phyloP scores from a whole-genome alignment of 306 rosid genomes.

The Cicer yamashitae region DNA sequence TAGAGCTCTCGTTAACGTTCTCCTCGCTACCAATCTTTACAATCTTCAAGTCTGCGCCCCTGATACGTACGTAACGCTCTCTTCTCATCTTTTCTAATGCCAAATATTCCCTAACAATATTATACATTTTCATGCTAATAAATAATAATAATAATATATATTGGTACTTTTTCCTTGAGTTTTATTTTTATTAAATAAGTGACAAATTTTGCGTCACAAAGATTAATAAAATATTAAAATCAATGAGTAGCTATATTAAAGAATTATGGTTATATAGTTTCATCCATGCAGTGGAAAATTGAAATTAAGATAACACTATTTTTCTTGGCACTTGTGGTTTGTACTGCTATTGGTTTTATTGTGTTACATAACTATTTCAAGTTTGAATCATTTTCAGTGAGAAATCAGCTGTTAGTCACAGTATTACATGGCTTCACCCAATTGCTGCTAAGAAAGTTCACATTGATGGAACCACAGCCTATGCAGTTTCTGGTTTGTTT shows the following conservation, averaged over 20 bases:
- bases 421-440: slow-evolving; percentile 82
- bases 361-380: slow-evolving; percentile 8
- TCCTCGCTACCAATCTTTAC: slow-evolving; percentile 65
- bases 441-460: slow-evolving; percentile 66
- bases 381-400: slow-evolving; percentile 58
- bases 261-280: no score
- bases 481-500: slow-evolving; percentile 71
- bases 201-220: no score
- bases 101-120: background rate
- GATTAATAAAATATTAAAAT: no score
- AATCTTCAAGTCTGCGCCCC: slow-evolving; percentile 84
- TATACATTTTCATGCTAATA: background rate
- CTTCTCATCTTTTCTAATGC: background rate
- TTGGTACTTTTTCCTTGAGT: no score
- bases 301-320: no score
- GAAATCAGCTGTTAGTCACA: slow-evolving; percentile 83
- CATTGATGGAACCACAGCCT: slow-evolving; percentile 75
- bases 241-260: no score
- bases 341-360: background rate
- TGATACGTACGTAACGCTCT: slow-evolving; percentile 56
- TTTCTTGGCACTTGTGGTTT: background rate
- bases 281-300: no score
- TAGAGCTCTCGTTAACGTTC: slow-evolving; percentile 68
- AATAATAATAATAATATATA: no score
- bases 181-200: no score